Evolutionary conservation across 2,329 filamentous ascomycete genomes (phyloP), one percentile per base, ranked within the genome.

Genomic region (Colletotrichum spaethianum): DNA sequence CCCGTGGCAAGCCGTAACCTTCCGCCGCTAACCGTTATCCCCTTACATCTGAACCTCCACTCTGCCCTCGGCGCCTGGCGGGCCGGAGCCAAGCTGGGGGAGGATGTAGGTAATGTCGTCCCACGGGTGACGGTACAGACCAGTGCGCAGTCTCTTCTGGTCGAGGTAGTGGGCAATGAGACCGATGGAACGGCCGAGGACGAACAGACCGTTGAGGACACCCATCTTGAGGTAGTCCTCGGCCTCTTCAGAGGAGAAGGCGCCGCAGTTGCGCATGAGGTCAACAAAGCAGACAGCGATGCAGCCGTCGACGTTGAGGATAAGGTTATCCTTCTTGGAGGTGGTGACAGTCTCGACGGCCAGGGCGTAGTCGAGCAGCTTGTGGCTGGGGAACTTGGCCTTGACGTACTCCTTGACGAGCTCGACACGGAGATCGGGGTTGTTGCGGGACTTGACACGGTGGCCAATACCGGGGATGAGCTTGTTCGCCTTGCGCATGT

Each of bases 321-420:
- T 99, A 78, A 99, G 91, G 90, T 98, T 99, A 88, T 99, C 96
- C 91, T 99, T 99, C 94, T 99, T 99, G 76, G 95, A 98, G 62
- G 96, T 99, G 67, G 96, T 99, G 76, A 99, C 96, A 14, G 93
- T 94, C 91, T 99, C 96, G 77, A 99, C 96, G 57, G 96, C 96
- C 81, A 99, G 91, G 77, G 96, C 96, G 84, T 98, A 99, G 88
- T 99, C 96, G 83, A 99, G 94, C 82, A 98, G 92, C 91, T 98
- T 98, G 90, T 94, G 94, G 87, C 87, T 95, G 78, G 96, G 95
- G 93, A 99, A 99, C 88, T 96, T 94, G 89, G 95, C 94, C 86
- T 95, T 90, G 82, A 97, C 96, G 85, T 96, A 99, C 87, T 99
- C 96, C 91, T 98, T 99, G 82, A 99, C 96, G 72, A 99, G 93